These are phyloP conservation scores for Stephania cephalantha DNA, from an alignment of 164 flowering plant genomes.

Conservation along the genomic window DNA sequence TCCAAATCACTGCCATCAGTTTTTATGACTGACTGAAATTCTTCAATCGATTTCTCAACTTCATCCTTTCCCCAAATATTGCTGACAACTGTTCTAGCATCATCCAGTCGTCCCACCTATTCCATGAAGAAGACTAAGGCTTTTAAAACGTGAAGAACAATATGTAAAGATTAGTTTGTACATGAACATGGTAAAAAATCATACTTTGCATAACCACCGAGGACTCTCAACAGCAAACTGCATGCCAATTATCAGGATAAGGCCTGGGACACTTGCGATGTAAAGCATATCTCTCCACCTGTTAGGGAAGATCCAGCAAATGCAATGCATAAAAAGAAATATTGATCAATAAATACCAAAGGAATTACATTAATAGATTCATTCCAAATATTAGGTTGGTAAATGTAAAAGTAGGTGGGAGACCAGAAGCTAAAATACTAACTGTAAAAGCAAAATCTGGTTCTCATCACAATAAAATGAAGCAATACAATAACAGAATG, in stretches of 20 bases:
- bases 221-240: slow-evolving; percentile 93
- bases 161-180: background rate
- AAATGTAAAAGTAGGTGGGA: too few species aligned
- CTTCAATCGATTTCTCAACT: slow-evolving; percentile 57
- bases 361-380: background rate
- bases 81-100: slow-evolving; percentile 47
- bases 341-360: background rate
- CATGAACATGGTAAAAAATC: slow-evolving; percentile 11
- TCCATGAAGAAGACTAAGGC: slow-evolving; percentile 7
- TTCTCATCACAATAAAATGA: too few species aligned
- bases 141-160: background rate
- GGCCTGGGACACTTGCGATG: slow-evolving; percentile 64
- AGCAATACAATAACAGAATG: too few species aligned
- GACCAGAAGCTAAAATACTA: too few species aligned
- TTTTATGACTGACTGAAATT: slow-evolving; percentile 56
- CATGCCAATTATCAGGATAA: slow-evolving; percentile 60
- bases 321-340: background rate
- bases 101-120: slow-evolving; percentile 58
- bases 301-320: slow-evolving; percentile 12
- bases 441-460: too few species aligned
- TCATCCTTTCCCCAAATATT: slow-evolving; percentile 67
- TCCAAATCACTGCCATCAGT: slow-evolving; percentile 49
- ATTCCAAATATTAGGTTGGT: background rate
- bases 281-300: slow-evolving; percentile 91
- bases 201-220: slow-evolving; percentile 84